These are phyloP conservation scores for Lachancea nothofagi DNA, from an alignment of 805 yeast genomes.

Conservation along the genomic window DNA sequence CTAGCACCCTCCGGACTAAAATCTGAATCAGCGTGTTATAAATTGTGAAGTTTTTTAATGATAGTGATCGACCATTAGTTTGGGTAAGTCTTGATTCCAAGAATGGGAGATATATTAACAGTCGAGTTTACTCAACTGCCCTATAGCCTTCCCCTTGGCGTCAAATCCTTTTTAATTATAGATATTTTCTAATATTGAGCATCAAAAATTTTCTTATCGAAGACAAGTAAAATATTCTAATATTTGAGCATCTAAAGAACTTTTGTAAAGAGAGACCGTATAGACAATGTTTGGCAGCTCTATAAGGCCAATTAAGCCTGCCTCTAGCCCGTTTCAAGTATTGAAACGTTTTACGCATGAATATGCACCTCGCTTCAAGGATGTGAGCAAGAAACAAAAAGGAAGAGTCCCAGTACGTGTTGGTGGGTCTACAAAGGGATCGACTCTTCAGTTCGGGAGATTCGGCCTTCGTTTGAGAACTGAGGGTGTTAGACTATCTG, in stretches of 20 bases:
- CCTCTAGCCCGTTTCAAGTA: conserved; percentile 1
- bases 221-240: too few species aligned
- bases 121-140: too few species aligned
- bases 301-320: not conserved
- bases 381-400: conserved; percentile 70
- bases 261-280: not conserved
- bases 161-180: too few species aligned
- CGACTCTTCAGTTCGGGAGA: conserved; percentile 71
- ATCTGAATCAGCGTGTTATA: too few species aligned
- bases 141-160: too few species aligned
- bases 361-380: conserved; percentile 69
- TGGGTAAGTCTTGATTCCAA: too few species aligned
- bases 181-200: too few species aligned
- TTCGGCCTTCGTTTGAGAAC: conserved; percentile 83
- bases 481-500: conserved; percentile 82
- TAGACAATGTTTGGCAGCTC: conserved; percentile 7
- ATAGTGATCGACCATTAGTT: too few species aligned
- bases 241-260: not conserved
- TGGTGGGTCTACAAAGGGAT: conserved; percentile 91
- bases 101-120: too few species aligned
- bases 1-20: too few species aligned
- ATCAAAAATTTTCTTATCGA: conserved; percentile 3
- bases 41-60: too few species aligned
- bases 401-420: conserved; percentile 92
- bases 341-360: conserved; percentile 51